These are phyloP conservation scores for Nectriaceae sp. DNA, from an alignment of 2,329 filamentous ascomycete genomes.

Conservation along the genomic window DNA sequence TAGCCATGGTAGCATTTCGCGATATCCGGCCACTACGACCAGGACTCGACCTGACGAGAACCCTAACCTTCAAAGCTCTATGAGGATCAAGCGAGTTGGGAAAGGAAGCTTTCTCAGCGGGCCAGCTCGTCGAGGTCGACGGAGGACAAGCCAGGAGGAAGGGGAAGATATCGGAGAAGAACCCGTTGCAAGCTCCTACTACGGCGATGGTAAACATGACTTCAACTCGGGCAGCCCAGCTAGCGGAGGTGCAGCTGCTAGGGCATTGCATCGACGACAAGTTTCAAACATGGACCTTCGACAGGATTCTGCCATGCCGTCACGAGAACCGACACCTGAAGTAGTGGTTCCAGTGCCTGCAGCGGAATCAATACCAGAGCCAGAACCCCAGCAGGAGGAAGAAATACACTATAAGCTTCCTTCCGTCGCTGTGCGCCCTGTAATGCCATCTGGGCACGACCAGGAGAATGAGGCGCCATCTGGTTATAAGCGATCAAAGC, in stretches of 20 bases:
- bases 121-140: constrained; percentile 73
- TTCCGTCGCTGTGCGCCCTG: constrained; percentile 39
- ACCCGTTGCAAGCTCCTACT: constrained; percentile 42
- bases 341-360: constrained; percentile 3
- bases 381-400: constrained; percentile 33
- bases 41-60: constrained; percentile 62
- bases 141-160: constrained; percentile 69
- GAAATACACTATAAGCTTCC: constrained; percentile 50
- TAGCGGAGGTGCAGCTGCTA: constrained; percentile 47
- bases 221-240: constrained; percentile 62
- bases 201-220: constrained; percentile 46
- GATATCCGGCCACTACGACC: constrained; percentile 52
- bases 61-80: constrained; percentile 67
- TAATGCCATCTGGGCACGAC: constrained; percentile 66
- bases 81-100: constrained; percentile 75
- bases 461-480: constrained; percentile 83
- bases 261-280: constrained; percentile 44
- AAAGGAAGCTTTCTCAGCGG: constrained; percentile 81
- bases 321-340: constrained; percentile 4
- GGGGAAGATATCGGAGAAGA: constrained; percentile 49
- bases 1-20: constrained; percentile 54
- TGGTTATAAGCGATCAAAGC: constrained; percentile 65
- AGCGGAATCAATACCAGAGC: constrained; percentile 14
- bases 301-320: constrained; percentile 32
- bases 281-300: constrained; percentile 40